Percentiles rank a stretch among this genome's conserved stretches.
phyloP scores from a whole-genome alignment of 371 early-diverging fungal genomes.

The Mortierella sp. region DNA sequence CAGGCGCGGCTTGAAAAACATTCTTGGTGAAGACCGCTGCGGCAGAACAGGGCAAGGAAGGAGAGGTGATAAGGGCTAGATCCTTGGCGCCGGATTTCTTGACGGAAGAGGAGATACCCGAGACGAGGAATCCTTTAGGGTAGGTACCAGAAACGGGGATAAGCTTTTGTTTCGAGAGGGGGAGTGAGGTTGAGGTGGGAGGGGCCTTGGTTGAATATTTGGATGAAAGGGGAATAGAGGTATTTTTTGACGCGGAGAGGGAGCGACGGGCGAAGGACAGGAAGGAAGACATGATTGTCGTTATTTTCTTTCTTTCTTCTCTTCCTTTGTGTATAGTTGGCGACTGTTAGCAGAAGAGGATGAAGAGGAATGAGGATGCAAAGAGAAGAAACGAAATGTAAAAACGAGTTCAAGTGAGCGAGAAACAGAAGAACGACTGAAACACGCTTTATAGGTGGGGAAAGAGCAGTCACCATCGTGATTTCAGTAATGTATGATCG shows the following conservation, averaged over 20 bases:
- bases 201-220: slow-evolving; percentile 51
- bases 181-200: slow-evolving; percentile 25
- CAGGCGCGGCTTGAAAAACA: slow-evolving; percentile 93
- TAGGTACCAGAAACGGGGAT: slow-evolving; percentile 69
- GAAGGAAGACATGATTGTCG: slow-evolving; percentile 19
- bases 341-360: too few species aligned
- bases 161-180: slow-evolving; percentile 57
- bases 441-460: background rate
- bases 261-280: slow-evolving; percentile 22
- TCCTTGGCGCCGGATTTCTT: slow-evolving; percentile 85
- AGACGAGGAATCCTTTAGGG: slow-evolving; percentile 87
- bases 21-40: slow-evolving; percentile 95
- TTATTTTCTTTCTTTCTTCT: background rate
- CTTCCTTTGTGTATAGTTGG: background rate
- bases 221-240: background rate
- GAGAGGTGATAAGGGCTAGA: slow-evolving; percentile 83
- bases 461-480: slow-evolving; percentile 7
- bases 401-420: too few species aligned
- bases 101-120: slow-evolving; percentile 80
- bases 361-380: background rate
- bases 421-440: too few species aligned
- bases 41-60: slow-evolving; percentile 77
- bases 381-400: too few species aligned
- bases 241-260: slow-evolving; percentile 6
- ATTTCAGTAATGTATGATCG: slow-evolving; percentile 3